Base-by-base conservation (phyloP, 2,329 filamentous ascomycete species). In the Arthrobotrys iridis region DNA sequence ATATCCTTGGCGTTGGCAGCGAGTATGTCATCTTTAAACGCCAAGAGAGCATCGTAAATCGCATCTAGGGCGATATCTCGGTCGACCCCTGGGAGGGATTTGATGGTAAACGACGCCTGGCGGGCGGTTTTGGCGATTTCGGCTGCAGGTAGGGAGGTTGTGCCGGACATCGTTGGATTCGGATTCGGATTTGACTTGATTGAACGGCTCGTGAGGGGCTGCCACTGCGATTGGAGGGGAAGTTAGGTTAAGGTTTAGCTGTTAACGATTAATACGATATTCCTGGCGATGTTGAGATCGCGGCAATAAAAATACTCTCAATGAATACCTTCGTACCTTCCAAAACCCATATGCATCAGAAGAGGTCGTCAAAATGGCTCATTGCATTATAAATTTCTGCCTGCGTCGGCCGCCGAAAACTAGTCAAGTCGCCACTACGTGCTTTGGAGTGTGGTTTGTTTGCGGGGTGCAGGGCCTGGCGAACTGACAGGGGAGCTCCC, bases 1-100 rank as follows among this genome's bases (percentile, higher is more conserved):
- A 99, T 86, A 82, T 99, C 95, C 76, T 87, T 87, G 26, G 89
- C 89, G 84, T 99, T 99, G 76, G 95, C 95, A 43, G 89, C 88
- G 57, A 99, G 86, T 77, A 99, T 96, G 11, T 88, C 85, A 71
- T 91, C 87, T 82, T 89, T 91, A 57, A 90, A 87, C 5, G 85
- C 85, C 8, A 86, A 82, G 63, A 99, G 87, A n/a, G 90, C 92
- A 78, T 87, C 83, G 83, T 98, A 90, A 76, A 99, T 92, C 26
- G 90, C 88, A 52, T 90, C 91, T 77, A 99, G 85, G 52, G 95
- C 94, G 70, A 90, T 88, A 84, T 98, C 97, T 80, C 95, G 90
- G 22, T 90, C 90, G 41, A 86, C 83, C 40, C 88, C 88, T 2
- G 93, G 87, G 55, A 98, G 88, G 1, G 92, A 91, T 55, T 93